Evolutionary conservation across 2,329 filamentous ascomycete species (phyloP), one percentile per base, ranked within the genome.

Genomic region (Colletotrichum eremochloae): DNA sequence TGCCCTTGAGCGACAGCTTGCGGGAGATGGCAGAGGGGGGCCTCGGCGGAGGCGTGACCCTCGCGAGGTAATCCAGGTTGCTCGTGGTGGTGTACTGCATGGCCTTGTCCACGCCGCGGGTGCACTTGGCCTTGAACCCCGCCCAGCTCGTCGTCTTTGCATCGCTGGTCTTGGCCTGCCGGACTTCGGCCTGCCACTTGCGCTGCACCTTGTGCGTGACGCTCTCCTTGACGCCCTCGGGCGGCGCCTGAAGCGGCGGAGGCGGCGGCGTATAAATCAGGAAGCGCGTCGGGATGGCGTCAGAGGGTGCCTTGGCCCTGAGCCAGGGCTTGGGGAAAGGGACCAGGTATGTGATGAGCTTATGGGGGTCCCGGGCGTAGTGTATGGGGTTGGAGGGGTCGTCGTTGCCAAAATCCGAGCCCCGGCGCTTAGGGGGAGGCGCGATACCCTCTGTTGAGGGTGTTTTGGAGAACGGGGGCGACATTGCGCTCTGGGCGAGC

Each of bases 71-170:
- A 24, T 72, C 69, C 9, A 72, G 40, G 11, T 72, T 72, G 33
- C 69, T 72, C 5, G 69, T 72, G 14, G 69, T 72, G 5, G 69
- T 72, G 33, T 72, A 72, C 33, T 72, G 69, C 69, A 72, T 72
- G 14, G 69, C 69, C 55, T 69, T 72, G 7, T 72, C 69, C 7
- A 72, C 69, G 0, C 69, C 69, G 15, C 69, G 38, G 0, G 69
- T 72, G 52, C 69, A 72, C 60, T 72, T 72, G 2, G 69, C 69
- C 46, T 69, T 68, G 60, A 72, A 72, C 0, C 69, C 69, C 29
- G 69, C 69, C 69, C 69, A 72, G 24, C 69, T 72, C 20, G 69
- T 72, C 24, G 69, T 72, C 55, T 72, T 72, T 2, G 69, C 69
- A 1, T 72, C 69, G 46, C 53, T 72, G 53, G 60, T 56, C 69